These are phyloP conservation scores for Alternaria longipes DNA, from an alignment of 2,329 filamentous ascomycete genomes.

Conservation along the genomic window DNA sequence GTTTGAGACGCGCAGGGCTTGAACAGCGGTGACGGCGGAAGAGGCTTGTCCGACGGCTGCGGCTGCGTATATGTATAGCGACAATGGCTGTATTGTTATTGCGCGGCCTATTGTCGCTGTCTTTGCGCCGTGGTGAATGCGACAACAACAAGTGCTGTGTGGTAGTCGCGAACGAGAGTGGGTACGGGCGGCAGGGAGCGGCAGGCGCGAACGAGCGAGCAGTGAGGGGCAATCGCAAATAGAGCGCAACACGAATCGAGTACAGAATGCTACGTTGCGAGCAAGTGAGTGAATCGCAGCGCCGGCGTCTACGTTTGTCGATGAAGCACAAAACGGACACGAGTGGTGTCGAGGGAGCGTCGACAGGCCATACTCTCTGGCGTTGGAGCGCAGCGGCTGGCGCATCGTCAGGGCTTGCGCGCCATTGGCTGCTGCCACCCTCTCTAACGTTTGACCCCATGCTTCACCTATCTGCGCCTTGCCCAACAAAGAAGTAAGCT, in stretches of 20 bases:
- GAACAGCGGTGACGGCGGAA: constrained; percentile 38
- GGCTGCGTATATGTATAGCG: constrained; percentile 28
- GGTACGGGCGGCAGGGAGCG: constrained; percentile 29
- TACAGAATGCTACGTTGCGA: constrained; percentile 19
- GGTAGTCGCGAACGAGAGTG: constrained; percentile 13
- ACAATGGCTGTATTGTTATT: constrained; percentile 10
- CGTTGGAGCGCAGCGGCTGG: constrained; percentile 26
- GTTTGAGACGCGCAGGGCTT: constrained; percentile 45
- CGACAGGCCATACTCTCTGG: constrained; percentile 17
- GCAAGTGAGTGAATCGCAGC: constrained; percentile 31
- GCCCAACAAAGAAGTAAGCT: constrained; percentile 31
- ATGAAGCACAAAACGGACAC: constrained; percentile 25
- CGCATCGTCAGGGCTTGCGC: constrained; percentile 17
- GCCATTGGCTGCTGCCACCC: constrained; percentile 26
- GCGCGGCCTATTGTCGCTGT: constrained; percentile 17
- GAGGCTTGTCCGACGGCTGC: constrained; percentile 20
- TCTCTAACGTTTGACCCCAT: constrained; percentile 25
- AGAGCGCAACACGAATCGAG: constrained; percentile 21
- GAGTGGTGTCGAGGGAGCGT: constrained; percentile 38
- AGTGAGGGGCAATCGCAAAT: constrained; percentile 26
- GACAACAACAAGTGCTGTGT: constrained; percentile 3
- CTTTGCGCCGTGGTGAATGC: constrained; percentile 28
- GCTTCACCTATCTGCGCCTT: constrained; percentile 23
- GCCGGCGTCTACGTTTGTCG: constrained; percentile 41
- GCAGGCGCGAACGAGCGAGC: constrained; percentile 33